These are phyloP conservation scores for Diacronema lutheri DNA, from an alignment of 78 protist species.

Conservation along the genomic window DNA sequence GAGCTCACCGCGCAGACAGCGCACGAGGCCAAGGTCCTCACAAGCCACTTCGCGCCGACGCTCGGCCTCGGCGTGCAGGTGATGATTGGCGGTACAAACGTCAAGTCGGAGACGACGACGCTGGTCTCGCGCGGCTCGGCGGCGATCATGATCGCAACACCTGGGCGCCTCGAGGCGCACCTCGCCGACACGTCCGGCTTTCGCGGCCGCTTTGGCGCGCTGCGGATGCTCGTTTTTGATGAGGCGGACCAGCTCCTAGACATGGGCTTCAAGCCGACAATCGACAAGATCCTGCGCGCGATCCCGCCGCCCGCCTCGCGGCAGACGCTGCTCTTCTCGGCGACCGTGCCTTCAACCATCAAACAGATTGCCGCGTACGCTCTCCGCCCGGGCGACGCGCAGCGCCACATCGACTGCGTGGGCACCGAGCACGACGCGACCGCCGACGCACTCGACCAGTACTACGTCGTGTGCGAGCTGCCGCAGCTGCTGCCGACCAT, in stretches of 20 bases:
- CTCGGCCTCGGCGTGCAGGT: background rate
- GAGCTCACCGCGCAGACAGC: conserved; percentile 79
- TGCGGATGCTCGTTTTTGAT: conserved; percentile 17
- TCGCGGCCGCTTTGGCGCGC: background rate
- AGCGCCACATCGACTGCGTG: conserved; percentile 39
- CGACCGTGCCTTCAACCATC: conserved; percentile 42
- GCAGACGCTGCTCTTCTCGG: conserved; percentile 74
- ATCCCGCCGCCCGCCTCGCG: conserved; percentile 38
- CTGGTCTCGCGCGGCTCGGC: conserved; percentile 66
- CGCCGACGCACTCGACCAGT: no score
- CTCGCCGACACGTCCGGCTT: conserved; percentile 73
- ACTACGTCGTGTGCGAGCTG: no score
- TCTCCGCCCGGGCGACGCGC: background rate
- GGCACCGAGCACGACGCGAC: conserved; percentile 29
- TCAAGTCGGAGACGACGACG: conserved; percentile 18
- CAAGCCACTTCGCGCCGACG: background rate
- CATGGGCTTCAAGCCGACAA: conserved; percentile 69
- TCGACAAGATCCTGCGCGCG: background rate
- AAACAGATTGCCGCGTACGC: background rate
- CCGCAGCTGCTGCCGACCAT: no score
- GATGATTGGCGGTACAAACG: conserved; percentile 63
- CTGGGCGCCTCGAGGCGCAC: conserved; percentile 99
- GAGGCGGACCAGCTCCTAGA: conserved; percentile 41
- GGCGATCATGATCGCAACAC: conserved; percentile 94
- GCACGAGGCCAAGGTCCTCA: background rate